A percentile compares a stretch with the other conserved stretches of the same genome.
These are phyloP conservation scores for Pulveroboletus sp. DNA, from an alignment of 768 basidiomycete species.

Conservation along the genomic window DNA sequence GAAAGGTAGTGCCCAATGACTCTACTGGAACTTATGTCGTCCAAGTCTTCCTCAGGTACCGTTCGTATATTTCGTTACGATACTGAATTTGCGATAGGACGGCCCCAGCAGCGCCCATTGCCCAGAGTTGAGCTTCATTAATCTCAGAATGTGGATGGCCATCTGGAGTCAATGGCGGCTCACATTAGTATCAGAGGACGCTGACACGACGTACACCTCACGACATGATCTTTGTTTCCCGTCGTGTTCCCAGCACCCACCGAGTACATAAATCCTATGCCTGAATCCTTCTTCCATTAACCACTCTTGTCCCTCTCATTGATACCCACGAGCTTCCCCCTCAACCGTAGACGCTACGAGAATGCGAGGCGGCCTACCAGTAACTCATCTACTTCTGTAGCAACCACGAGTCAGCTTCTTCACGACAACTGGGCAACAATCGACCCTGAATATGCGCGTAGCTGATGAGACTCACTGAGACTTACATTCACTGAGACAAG, in stretches of 20 bases:
- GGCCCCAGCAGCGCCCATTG: no score
- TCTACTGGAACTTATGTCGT: no score
- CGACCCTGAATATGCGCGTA: slow-evolving; percentile 37
- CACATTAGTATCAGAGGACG: no score
- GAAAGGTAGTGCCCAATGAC: no score
- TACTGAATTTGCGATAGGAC: no score
- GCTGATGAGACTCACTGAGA: slow-evolving; percentile 37
- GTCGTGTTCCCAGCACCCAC: not conserved
- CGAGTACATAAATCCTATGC: slow-evolving; percentile 8
- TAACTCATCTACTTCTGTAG: not conserved
- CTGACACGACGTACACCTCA: no score
- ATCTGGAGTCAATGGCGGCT: no score
- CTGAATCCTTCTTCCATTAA: not conserved
- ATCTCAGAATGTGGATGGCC: no score
- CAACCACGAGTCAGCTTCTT: slow-evolving; percentile 2
- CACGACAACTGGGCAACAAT: slow-evolving; percentile 9
- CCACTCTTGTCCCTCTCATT: not conserved
- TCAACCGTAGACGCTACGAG: not conserved
- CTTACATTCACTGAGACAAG: slow-evolving; percentile 38
- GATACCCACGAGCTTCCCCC: not conserved
- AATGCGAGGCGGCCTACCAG: not conserved
- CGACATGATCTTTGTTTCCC: not conserved
- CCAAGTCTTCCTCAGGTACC: no score
- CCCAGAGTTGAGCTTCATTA: no score
- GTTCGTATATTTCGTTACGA: no score